Conservation (phyloP, 305 asterid species). For the Petunia hybrid region DNA sequence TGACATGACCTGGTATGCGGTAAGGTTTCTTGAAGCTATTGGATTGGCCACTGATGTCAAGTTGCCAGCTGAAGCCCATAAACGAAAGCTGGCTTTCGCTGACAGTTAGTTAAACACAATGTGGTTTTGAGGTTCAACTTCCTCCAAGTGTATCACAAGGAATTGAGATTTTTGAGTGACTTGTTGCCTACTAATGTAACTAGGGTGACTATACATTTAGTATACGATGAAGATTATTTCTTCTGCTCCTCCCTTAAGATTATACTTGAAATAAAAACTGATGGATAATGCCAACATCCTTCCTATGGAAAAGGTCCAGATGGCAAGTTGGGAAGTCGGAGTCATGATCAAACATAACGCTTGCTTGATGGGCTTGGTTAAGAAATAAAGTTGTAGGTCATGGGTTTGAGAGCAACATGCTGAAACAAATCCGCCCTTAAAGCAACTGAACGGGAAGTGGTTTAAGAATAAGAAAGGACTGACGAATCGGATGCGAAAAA, state of each 20-base stretch:
- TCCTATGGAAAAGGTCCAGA: too few species aligned
- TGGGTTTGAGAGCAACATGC: not conserved
- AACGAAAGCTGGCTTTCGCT: constrained; percentile 47
- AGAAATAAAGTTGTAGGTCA: too few species aligned
- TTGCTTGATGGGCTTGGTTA: too few species aligned
- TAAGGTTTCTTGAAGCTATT: constrained; percentile 61
- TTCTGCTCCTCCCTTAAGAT: not conserved
- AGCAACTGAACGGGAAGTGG: too few species aligned
- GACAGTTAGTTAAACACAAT: constrained; percentile 14
- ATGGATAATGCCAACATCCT: too few species aligned
- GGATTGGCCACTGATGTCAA: constrained; percentile 78
- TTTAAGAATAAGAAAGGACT: too few species aligned
- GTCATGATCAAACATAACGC: too few species aligned
- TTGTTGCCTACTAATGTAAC: not conserved
- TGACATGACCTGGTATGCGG: constrained; percentile 73
- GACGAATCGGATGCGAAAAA: too few species aligned
- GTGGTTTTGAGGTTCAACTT: not conserved
- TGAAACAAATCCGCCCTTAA: not conserved
- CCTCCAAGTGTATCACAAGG: not conserved
- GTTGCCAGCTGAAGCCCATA: constrained; percentile 61
- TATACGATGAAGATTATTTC: constrained; percentile 4
- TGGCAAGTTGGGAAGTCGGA: too few species aligned
- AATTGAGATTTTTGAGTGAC: not conserved
- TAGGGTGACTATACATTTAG: not conserved
- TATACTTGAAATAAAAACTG: not conserved